Percentiles rank a stretch among this genome's conserved stretches.
Evolutionary conservation across 2,329 filamentous ascomycete genomes (phyloP).

Genomic region (Neofusicoccum cordaticola): DNA sequence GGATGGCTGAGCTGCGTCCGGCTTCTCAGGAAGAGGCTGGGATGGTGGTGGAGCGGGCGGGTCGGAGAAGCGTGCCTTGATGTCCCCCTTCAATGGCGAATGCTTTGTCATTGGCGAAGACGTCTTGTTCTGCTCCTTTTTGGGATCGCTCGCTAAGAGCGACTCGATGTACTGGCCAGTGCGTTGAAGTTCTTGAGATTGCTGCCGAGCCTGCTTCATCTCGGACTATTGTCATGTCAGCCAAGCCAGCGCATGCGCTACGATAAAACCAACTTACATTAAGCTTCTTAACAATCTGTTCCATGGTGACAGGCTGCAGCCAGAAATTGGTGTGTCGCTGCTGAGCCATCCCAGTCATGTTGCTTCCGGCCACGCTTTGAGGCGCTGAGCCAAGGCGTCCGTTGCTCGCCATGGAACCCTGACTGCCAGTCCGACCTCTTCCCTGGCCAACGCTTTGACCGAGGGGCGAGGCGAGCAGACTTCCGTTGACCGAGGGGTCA

Average conservation of each 20-base stretch:
- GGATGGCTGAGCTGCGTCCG: conserved; percentile 65
- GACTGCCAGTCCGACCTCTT: conserved; percentile 59
- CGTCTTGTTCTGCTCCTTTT: conserved; percentile 49
- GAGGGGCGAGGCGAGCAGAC: conserved; percentile 43
- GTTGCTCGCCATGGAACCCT: conserved; percentile 59
- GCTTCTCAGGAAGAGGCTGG: conserved; percentile 90
- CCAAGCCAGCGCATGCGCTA: neutral
- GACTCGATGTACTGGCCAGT: conserved; percentile 78
- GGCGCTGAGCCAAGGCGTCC: conserved; percentile 58
- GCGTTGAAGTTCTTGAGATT: conserved; percentile 79
- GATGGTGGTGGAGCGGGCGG: conserved; percentile 91
- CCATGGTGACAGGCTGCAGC: conserved; percentile 84
- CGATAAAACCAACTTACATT: conserved; percentile 58
- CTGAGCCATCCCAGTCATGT: conserved; percentile 61
- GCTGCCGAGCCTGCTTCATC: conserved; percentile 83
- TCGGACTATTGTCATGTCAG: conserved; percentile 61
- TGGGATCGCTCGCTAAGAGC: conserved; percentile 69
- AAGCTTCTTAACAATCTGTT: conserved; percentile 87
- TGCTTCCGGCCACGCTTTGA: conserved; percentile 54
- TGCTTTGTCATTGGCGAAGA: conserved; percentile 43
- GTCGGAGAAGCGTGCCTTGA: conserved; percentile 83
- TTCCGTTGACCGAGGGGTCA: conserved; percentile 70
- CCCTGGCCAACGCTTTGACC: conserved; percentile 56
- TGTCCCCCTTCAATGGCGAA: conserved; percentile 61
- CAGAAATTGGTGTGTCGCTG: conserved; percentile 78